Conservation (phyloP, 2,329 filamentous ascomycete species). For the Calonectria pseudoturangicola region DNA sequence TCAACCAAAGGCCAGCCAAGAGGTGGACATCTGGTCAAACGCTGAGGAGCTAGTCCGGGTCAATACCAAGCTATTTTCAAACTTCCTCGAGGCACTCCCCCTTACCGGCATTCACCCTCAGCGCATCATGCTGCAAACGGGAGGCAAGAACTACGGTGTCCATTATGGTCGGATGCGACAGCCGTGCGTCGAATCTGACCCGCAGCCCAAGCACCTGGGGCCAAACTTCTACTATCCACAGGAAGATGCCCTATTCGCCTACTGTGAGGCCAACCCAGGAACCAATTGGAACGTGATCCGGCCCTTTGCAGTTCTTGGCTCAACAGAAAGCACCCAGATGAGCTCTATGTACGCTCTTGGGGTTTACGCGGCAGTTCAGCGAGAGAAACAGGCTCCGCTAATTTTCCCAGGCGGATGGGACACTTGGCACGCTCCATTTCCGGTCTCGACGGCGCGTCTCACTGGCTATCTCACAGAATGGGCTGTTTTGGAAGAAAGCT, state of each 20-base stretch:
- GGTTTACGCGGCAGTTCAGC: not conserved
- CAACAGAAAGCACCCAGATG: not conserved
- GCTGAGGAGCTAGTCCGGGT: not conserved
- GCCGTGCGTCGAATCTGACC: not conserved
- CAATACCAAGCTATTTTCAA: conserved; percentile 1
- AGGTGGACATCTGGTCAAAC: conserved; percentile 1
- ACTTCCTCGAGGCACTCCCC: not conserved
- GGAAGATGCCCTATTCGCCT: not conserved
- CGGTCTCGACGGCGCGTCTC: not conserved
- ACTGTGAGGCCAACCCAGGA: not conserved
- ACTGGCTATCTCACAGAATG: conserved; percentile 10
- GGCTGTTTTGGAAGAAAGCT: not conserved
- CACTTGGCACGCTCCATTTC: not conserved
- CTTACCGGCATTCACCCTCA: not conserved
- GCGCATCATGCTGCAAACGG: conserved; percentile 13
- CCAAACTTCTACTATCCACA: conserved; percentile 15
- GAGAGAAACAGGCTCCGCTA: not conserved
- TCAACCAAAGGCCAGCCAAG: not conserved
- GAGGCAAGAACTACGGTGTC: conserved; percentile 1
- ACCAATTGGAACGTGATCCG: conserved; percentile 5
- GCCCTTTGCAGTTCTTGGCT: not conserved
- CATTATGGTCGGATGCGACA: not conserved
- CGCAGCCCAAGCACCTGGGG: not conserved
- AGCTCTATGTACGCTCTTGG: not conserved
- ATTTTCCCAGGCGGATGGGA: not conserved